Evolutionary conservation across 2,329 filamentous ascomycete genomes (phyloP), one percentile per base, ranked within the genome.

Genomic region (Fusarium buharicum): DNA sequence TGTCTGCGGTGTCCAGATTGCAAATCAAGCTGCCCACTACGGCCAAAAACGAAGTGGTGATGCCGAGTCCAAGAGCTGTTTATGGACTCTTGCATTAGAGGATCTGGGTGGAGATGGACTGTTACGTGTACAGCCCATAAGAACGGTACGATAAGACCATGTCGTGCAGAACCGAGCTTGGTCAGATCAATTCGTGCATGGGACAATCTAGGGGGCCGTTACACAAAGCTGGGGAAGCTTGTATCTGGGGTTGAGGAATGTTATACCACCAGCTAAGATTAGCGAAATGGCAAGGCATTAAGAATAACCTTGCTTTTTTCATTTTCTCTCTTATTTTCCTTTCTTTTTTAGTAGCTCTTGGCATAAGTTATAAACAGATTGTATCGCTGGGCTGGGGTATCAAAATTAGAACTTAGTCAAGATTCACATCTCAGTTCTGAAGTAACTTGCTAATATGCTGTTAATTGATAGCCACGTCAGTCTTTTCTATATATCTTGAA

Each of bases 1-100:
- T 75, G 70, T 54, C 60, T 76, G 12, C 69, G 70, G 36, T 79
- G 77, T 50, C 70, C 74, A 13, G 64, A 74, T 34, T 79, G 77
- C 55, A 64, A 67, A 18, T 70, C 67, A 18, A 71, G 72, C 54
- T 78, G 76, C 40, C 76, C 76, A 6, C 64, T 77, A 12, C 69
- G 74, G 50, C 74, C 75, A 13, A 72, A 72, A 55, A 70, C 64
- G 53, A 76, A 72, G 51, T 66, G 69, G 56, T 71, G 58, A 61
- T 24, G 6, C 22, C 22, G 8, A 24, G 22, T 8, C 6, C 22
- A 24, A 24, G 22, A 24, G 20, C 20, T 22, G n/a, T 22, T 22
- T 22, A 24, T 31, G 31, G 39, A 3, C 10, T 51, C 7, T 27
- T 39, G 46, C 31, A 52, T 47, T 20, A 52, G 50, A 34, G 38